These are phyloP conservation scores for Ascocoryne sarcoides DNA, from an alignment of 2,329 filamentous ascomycete genomes.

Conservation along the genomic window DNA sequence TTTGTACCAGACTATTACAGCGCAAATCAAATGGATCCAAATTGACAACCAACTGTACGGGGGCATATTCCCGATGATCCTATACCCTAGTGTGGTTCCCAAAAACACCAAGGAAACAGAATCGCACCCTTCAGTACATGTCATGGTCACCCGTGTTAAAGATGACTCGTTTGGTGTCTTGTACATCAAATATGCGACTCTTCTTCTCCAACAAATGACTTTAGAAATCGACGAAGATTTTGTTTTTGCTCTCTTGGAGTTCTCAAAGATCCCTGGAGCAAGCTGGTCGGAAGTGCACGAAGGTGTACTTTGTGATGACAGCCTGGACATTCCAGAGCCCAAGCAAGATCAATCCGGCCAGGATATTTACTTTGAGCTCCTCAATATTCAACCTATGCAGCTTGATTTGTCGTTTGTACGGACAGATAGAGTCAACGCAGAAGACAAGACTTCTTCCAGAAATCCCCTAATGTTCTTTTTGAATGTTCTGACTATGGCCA, in stretches of 20 bases:
- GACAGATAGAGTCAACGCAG: constrained; percentile 91
- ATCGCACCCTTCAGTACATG: constrained; percentile 87
- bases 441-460: constrained; percentile 81
- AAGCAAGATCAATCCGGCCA: constrained; percentile 75
- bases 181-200: constrained; percentile 95
- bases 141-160: constrained; percentile 88
- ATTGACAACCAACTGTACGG: constrained; percentile 98
- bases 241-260: constrained; percentile 91
- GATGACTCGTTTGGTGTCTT: constrained; percentile 96
- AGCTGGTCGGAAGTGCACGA: constrained; percentile 72
- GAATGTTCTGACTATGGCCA: constrained; percentile 98
- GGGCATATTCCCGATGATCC: constrained; percentile 91
- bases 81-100: constrained; percentile 95
- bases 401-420: constrained; percentile 94
- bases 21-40: constrained; percentile 97
- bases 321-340: constrained; percentile 85
- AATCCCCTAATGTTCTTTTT: constrained; percentile 99
- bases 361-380: constrained; percentile 94
- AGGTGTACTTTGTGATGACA: constrained; percentile 81
- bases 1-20: constrained; percentile 82
- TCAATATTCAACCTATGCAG: constrained; percentile 98
- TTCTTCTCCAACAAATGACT: constrained; percentile 95
- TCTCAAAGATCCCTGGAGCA: constrained; percentile 84
- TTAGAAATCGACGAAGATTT: constrained; percentile 97
- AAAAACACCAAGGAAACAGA: constrained; percentile 94